Evolutionary conservation across 2,329 filamentous ascomycete genomes (phyloP), one percentile per base, ranked within the genome.

Genomic region (Xylaria sp.): DNA sequence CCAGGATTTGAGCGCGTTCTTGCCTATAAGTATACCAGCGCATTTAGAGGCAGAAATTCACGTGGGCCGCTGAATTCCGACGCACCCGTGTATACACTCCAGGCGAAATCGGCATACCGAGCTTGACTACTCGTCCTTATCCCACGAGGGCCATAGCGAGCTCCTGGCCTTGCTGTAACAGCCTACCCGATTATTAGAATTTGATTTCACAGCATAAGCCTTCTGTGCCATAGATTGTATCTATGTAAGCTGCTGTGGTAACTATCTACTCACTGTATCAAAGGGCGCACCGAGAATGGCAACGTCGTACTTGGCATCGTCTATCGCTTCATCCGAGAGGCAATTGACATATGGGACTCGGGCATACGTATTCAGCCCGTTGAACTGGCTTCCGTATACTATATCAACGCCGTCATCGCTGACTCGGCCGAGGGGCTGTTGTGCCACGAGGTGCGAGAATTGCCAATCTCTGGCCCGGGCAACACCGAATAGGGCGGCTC

Each of bases 1-100:
- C 88, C 89, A 92, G n/a, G 86, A 89, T 25, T 81, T 79, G 73
- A 91, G 91, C 0, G 89, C 87, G 70, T 92, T 92, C 59, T 71
- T 75, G n/a, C 71, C 76, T 76, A 51, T n/a, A 2, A 6, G 8
- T 19, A 17, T 40, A 9, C 14, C n/a, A 6, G 25, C 6, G 15
- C 23, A n/a, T 19, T n/a, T n/a, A n/a, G n/a, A n/a, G n/a, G n/a
- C n/a, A n/a, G n/a, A n/a, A n/a, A n/a, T n/a, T n/a, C n/a, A n/a
- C n/a, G n/a, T n/a, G n/a, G n/a, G n/a, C n/a, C n/a, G 7, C 6
- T 14, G 9, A 35, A 8, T 37, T 21, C 19, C 9, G 9, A 59
- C 61, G 21, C 59, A 74, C 83, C 82, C 3, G 81, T 84, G 64
- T 85, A 84, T 14, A 84, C 76, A 52, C 75, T 80, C 75, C 77